These are phyloP conservation scores for Tuctoria greenei DNA, from an alignment of 176 grass and related monocot genomes.

Conservation along the genomic window DNA sequence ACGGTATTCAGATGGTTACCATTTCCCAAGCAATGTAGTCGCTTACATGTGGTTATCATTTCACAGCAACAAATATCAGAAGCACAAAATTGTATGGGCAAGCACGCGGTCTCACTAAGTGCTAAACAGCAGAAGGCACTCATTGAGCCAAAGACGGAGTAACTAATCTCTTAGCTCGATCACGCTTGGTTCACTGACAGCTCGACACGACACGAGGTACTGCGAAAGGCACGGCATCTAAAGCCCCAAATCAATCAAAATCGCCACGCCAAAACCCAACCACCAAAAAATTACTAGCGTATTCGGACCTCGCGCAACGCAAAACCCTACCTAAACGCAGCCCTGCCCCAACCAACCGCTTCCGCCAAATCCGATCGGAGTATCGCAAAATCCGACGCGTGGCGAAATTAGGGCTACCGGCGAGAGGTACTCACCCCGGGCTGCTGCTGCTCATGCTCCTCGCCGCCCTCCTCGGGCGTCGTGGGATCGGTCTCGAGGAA, in stretches of 20 bases:
- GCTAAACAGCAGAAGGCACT: neutral
- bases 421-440: slow-evolving; percentile 30
- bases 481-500: slow-evolving; percentile 50
- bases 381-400: neutral
- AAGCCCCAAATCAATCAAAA: neutral
- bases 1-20: neutral
- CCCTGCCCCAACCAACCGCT: neutral
- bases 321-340: slow-evolving; percentile 42
- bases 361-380: slow-evolving; percentile 37
- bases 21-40: slow-evolving; percentile 10
- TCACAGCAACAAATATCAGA: neutral
- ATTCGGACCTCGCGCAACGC: slow-evolving; percentile 1
- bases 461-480: neutral
- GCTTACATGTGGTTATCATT: neutral
- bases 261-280: neutral
- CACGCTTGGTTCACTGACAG: neutral
- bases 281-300: neutral
- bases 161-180: slow-evolving; percentile 23
- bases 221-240: neutral
- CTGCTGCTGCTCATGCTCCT: neutral
- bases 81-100: neutral
- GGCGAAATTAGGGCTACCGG: slow-evolving; percentile 38
- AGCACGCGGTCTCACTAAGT: neutral
- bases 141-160: neutral
- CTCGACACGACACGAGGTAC: neutral